Evolutionary conservation across 441 rosid genomes (phyloP), one percentile per base, ranked within the genome.

Genomic region (Populus hybrid): DNA sequence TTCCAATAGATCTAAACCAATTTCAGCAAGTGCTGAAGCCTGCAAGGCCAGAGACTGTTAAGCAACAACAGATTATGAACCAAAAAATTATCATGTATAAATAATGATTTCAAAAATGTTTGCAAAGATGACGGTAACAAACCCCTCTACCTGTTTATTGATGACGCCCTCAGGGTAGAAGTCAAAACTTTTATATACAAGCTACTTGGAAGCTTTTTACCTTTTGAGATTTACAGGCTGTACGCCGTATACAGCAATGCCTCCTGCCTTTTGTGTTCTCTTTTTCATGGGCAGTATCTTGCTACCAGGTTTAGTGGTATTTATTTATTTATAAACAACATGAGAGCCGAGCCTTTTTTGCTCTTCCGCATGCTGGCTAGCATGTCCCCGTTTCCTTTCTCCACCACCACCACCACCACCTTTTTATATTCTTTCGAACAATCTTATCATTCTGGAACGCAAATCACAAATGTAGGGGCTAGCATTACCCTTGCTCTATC

Each of bases 131-230:
- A 50, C 20, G 59, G 30, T 0, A 26, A 3, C 16, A 21, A 66
- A 4, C 12, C 6, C 32, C 14, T 5, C n/a, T 28, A 5, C 16
- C 3, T 66, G 28, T 23, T 10, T 10, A 64, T 64, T 23, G 67
- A 64, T 10, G 28, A 10, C 67, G 12, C 23, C 30, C 11, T 64
- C 67, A 26, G 9, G 28, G 26, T 23, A 9, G 5, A 64, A 9
- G 28, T 64, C 67, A 32, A 32, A 32, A 32, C 34, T 32, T 5
- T 3, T 23, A 66, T 66, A 1, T 66, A 66, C 69, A 23, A 36
- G 67, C 79, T 79, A 74, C 23, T 38, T 72, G 42, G 77, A 82
- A 84, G 38, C 21, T 28, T 70, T 57, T 26, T 14, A n/a, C 57
- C 70, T 38, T 67, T 71, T 30, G 23, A 2, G 26, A 53, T 50